A percentile compares a stretch with the other conserved stretches of the same genome.
These are phyloP conservation scores for Luffa aegyptiaca DNA, from an alignment of 306 rosid species.

Conservation along the genomic window DNA sequence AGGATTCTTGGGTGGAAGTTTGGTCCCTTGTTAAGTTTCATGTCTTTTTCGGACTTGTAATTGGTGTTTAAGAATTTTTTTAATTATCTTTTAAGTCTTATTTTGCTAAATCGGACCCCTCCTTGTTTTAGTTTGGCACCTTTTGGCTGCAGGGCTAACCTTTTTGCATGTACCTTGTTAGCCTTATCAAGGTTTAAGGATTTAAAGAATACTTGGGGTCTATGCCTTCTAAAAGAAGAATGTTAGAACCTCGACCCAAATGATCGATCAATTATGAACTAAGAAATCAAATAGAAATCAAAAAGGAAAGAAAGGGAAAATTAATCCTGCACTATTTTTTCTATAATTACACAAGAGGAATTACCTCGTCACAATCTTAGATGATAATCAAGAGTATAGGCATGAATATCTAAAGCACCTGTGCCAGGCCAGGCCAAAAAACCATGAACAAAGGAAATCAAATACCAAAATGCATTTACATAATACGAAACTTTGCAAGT, in stretches of 20 bases:
- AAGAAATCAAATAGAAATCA: background rate
- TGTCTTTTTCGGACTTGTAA: background rate
- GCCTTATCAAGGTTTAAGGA: background rate
- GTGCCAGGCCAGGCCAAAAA: constrained; percentile 77
- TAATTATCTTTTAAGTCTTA: background rate
- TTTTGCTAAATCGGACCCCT: background rate
- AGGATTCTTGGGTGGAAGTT: background rate
- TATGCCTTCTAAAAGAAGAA: background rate
- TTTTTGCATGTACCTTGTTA: too few relatives aligned
- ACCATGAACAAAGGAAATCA: constrained; percentile 15
- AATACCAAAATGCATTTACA: background rate
- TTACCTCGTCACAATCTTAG: constrained; percentile 58
- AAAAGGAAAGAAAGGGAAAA: background rate
- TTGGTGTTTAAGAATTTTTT: background rate
- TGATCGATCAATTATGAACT: background rate
- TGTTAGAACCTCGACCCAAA: background rate
- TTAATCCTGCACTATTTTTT: background rate
- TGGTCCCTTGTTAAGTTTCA: background rate
- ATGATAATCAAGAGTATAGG: constrained; percentile 74
- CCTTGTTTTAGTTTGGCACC: background rate
- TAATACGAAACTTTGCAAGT: background rate
- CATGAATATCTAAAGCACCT: constrained; percentile 84
- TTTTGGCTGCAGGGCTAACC: background rate
- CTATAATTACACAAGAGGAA: background rate
- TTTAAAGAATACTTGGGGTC: background rate